phyloP scores from a whole-genome alignment of 202 grass and related monocot species.

The Schoenoplectus tabernaemontani region DNA sequence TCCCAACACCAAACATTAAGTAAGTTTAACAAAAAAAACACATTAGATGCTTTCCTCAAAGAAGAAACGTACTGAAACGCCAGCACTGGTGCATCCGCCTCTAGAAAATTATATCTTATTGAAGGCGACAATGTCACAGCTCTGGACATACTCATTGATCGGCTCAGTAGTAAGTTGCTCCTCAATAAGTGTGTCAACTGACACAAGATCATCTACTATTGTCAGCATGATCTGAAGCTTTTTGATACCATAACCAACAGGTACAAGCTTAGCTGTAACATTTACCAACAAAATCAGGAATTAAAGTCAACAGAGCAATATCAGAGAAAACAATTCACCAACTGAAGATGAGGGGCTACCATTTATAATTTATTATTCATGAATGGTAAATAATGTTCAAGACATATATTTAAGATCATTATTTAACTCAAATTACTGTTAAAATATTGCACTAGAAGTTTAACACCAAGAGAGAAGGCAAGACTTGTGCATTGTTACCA shows the following conservation, averaged over 20 bases:
- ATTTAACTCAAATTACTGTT: too few species aligned
- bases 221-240: conserved; percentile 84
- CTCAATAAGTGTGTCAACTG: conserved; percentile 67
- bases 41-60: not conserved
- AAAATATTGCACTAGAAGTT: too few species aligned
- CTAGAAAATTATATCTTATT: conserved; percentile 76
- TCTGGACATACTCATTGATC: conserved; percentile 65
- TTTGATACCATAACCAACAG: conserved; percentile 93
- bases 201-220: conserved; percentile 78
- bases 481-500: too few species aligned
- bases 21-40: conserved; percentile 8
- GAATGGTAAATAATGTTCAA: too few species aligned
- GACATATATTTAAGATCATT: too few species aligned
- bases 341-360: too few species aligned
- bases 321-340: too few species aligned
- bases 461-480: too few species aligned
- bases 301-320: not conserved
- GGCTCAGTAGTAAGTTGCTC: conserved; percentile 44
- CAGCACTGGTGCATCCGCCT: not conserved
- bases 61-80: not conserved
- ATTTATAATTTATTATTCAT: too few species aligned
- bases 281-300: not conserved
- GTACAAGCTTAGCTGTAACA: conserved; percentile 66
- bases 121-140: conserved; percentile 94
- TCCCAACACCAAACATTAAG: conserved; percentile 6